These are phyloP conservation scores for Coniochaeta sp. DNA, from an alignment of 2,329 filamentous ascomycete genomes.

Conservation along the genomic window DNA sequence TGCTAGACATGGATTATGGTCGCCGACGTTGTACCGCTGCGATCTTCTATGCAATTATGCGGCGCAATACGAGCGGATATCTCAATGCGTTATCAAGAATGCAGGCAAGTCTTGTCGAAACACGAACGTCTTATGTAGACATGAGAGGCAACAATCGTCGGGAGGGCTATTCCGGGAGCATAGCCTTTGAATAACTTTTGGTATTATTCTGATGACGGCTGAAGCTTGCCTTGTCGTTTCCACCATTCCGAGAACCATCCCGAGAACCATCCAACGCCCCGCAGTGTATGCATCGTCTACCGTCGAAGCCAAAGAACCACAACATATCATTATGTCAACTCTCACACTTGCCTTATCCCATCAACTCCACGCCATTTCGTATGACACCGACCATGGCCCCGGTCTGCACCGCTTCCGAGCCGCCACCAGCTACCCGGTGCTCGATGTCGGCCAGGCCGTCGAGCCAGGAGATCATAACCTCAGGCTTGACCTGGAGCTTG, in stretches of 20 bases:
- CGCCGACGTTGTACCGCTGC: background rate
- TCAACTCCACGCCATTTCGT: slow-evolving; percentile 74
- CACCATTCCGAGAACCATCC: background rate
- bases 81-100: background rate
- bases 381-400: slow-evolving; percentile 88
- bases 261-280: background rate
- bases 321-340: background rate
- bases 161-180: background rate
- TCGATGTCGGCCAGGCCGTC: slow-evolving; percentile 89
- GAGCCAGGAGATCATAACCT: slow-evolving; percentile 87
- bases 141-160: background rate
- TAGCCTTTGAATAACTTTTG: background rate
- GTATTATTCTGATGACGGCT: background rate
- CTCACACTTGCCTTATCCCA: slow-evolving; percentile 14
- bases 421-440: slow-evolving; percentile 81
- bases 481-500: slow-evolving; percentile 74
- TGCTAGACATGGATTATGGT: background rate
- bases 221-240: background rate
- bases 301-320: background rate
- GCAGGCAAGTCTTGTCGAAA: background rate
- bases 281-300: background rate
- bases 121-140: background rate
- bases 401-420: slow-evolving; percentile 82
- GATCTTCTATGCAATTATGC: background rate
- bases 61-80: background rate